Conservation (phyloP, 164 flowering plant species). For the Aristolochia fimbriata region DNA sequence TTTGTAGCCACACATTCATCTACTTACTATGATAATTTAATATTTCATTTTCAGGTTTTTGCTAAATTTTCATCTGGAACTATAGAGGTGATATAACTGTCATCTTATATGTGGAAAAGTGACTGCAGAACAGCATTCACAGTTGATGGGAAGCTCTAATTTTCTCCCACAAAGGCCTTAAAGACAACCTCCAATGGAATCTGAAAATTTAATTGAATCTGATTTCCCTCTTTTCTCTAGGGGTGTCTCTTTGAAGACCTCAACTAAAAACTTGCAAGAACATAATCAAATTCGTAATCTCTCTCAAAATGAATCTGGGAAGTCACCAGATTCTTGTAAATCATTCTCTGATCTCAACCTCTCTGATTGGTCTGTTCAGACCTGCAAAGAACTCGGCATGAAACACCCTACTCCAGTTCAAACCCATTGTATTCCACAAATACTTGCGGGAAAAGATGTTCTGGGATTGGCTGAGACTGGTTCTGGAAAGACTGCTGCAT, state of each 20-base stretch:
- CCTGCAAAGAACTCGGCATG: slow-evolving; percentile 73
- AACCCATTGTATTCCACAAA: slow-evolving; percentile 69
- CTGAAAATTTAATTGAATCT: slow-evolving; percentile 17
- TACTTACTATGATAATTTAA: too few species aligned
- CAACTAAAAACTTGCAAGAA: background rate
- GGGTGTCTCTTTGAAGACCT: slow-evolving; percentile 10
- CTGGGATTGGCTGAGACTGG: slow-evolving; percentile 89
- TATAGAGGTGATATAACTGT: too few species aligned
- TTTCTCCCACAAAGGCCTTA: too few species aligned
- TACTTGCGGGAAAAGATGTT: slow-evolving; percentile 68
- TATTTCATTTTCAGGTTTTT: too few species aligned
- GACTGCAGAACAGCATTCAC: too few species aligned
- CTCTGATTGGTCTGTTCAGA: slow-evolving; percentile 53
- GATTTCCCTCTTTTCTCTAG: slow-evolving; percentile 27
- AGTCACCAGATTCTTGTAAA: slow-evolving; percentile 4
- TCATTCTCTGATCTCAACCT: slow-evolving; percentile 56
- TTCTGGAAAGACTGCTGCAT: slow-evolving; percentile 91
- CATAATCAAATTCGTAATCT: background rate
- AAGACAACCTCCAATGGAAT: background rate
- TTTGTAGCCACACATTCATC: too few species aligned
- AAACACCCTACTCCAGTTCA: slow-evolving; percentile 72
- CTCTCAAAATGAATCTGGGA: slow-evolving; percentile 6
- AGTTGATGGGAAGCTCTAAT: too few species aligned
- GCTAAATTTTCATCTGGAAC: too few species aligned
- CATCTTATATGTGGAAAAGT: too few species aligned